Conservation (phyloP, 2,329 filamentous ascomycete genomes). For the Fusarium sp. region DNA sequence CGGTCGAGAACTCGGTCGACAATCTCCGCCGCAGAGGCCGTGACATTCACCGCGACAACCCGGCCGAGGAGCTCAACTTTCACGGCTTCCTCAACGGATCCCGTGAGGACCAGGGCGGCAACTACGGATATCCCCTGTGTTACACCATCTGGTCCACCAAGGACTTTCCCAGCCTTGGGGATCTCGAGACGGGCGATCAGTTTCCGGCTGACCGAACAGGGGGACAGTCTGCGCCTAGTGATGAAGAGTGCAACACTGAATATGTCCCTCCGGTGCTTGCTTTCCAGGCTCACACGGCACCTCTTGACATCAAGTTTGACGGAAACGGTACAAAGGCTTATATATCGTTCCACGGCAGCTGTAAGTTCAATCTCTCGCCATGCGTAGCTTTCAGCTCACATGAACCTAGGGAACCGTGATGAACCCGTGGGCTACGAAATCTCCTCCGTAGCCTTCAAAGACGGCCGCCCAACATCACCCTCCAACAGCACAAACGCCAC, state of each 20-base stretch:
- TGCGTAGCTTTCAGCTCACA: slow-evolving; percentile 4
- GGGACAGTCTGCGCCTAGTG: slow-evolving; percentile 52
- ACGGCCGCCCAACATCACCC: slow-evolving; percentile 56
- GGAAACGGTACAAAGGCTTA: slow-evolving; percentile 68
- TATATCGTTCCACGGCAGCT: slow-evolving; percentile 79
- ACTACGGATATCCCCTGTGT: slow-evolving; percentile 80
- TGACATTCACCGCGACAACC: slow-evolving; percentile 77
- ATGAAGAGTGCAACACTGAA: slow-evolving; percentile 57
- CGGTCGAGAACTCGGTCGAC: slow-evolving; percentile 79
- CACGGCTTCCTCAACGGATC: slow-evolving; percentile 67
- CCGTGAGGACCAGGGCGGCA: slow-evolving; percentile 54
- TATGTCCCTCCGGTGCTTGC: slow-evolving; percentile 66
- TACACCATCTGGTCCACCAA: slow-evolving; percentile 73
- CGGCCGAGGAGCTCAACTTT: slow-evolving; percentile 80
- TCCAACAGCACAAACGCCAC: slow-evolving; percentile 60
- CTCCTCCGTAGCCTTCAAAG: slow-evolving; percentile 53
- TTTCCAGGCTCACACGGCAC: slow-evolving; percentile 74
- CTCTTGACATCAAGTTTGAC: slow-evolving; percentile 78
- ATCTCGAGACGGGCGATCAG: slow-evolving; percentile 61
- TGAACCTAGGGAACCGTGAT: slow-evolving; percentile 53
- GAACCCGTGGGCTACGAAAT: slow-evolving; percentile 61
- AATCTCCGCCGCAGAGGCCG: slow-evolving; percentile 66
- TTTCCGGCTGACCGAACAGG: slow-evolving; percentile 53
- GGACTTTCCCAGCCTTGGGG: slow-evolving; percentile 53
- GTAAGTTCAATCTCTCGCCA: slow-evolving; percentile 53